phyloP scores from a whole-genome alignment of 2,329 filamentous ascomycete genomes.

The Cytospora schulzeri region DNA sequence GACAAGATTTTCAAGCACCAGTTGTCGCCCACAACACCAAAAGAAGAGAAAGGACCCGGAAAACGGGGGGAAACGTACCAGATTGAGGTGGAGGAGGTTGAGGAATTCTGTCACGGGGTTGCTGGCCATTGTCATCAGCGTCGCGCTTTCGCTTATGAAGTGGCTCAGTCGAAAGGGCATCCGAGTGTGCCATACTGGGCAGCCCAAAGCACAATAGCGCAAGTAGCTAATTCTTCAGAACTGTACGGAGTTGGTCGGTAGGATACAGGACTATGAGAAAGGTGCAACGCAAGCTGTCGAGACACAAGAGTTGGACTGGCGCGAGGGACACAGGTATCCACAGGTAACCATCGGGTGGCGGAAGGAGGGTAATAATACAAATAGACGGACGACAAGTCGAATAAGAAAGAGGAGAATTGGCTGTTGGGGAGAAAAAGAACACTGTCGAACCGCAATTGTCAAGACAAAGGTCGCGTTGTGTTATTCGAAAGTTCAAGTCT shows the following conservation, averaged over 20 bases:
- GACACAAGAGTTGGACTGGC: background rate
- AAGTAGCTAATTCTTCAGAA: constrained; percentile 11
- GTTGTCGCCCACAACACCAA: background rate
- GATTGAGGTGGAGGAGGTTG: constrained; percentile 48
- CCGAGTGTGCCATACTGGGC: constrained; percentile 43
- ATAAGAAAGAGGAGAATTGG: background rate
- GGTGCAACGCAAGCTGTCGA: background rate
- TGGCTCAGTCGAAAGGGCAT: constrained; percentile 33
- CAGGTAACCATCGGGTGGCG: background rate
- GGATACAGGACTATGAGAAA: background rate
- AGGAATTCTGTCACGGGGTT: constrained; percentile 44
- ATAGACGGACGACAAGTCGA: background rate
- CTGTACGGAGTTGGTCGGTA: background rate
- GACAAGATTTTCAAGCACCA: constrained; percentile 2
- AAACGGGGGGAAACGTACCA: constrained; percentile 42
- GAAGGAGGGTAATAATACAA: background rate
- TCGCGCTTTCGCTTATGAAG: constrained; percentile 52
- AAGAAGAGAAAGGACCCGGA: constrained; percentile 19
- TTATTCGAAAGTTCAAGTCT: background rate
- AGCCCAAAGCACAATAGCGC: constrained; percentile 26
- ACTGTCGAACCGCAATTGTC: background rate
- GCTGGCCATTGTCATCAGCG: constrained; percentile 46
- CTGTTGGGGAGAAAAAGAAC: background rate
- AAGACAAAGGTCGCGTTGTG: background rate
- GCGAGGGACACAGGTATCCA: background rate